A percentile compares a stretch with the other conserved stretches of the same genome.
These are phyloP conservation scores for Neurospora terricola DNA, from an alignment of 495 filamentous ascomycete species.

Conservation along the genomic window DNA sequence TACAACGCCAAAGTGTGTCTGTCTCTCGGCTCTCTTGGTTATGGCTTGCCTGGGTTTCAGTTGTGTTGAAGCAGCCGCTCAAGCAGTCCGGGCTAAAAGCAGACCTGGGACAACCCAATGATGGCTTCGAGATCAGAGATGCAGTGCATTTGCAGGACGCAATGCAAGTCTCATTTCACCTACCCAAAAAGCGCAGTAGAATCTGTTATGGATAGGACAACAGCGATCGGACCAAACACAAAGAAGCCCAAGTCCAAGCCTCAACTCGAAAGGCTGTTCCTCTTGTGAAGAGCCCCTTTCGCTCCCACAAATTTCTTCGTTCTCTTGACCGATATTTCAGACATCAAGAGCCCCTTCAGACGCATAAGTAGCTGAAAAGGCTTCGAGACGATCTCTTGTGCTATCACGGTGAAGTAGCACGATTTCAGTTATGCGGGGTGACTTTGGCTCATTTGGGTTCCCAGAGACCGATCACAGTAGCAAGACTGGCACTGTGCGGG, in stretches of 20 bases:
- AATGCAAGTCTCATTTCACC: neutral
- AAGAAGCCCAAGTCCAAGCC: neutral
- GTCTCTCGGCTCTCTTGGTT: neutral
- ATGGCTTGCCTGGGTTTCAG: neutral
- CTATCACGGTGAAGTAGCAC: neutral
- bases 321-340: neutral
- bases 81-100: neutral
- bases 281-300: neutral
- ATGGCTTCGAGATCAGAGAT: neutral
- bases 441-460: neutral
- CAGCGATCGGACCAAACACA: neutral
- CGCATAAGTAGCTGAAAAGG: neutral
- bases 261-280: neutral
- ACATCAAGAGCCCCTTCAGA: neutral
- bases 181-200: neutral
- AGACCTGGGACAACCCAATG: neutral
- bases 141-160: neutral
- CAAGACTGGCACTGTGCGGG: neutral
- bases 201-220: neutral
- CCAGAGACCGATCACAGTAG: neutral
- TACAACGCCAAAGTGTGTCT: neutral
- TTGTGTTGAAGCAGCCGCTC: neutral
- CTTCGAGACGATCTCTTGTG: neutral
- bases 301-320: neutral
- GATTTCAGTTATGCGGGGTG: neutral